Conservation (phyloP, 305 asterid species). For the Rubia peregrina region DNA sequence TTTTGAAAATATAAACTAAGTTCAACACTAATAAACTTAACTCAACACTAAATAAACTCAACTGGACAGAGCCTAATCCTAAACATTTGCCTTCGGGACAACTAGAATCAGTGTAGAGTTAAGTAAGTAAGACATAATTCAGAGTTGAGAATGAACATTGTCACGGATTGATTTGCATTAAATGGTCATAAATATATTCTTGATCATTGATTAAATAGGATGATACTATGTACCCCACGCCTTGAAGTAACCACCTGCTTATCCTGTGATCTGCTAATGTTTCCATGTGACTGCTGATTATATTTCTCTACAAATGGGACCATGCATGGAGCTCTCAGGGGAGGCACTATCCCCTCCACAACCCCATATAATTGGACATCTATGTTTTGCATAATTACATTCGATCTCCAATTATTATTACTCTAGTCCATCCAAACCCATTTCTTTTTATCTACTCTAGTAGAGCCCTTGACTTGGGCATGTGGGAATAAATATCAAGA, state of each 20-base stretch:
- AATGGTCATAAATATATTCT: conserved; percentile 3
- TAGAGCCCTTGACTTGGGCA: no score
- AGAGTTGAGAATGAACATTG: not conserved
- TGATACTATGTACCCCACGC: not conserved
- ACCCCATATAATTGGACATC: not conserved
- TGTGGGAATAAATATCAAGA: no score
- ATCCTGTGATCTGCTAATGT: conserved; percentile 27
- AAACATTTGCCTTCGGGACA: no score
- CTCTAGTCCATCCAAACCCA: no score
- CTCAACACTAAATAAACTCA: no score
- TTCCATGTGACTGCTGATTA: conserved; percentile 47
- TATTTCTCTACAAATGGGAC: conserved; percentile 35
- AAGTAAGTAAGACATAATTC: no score
- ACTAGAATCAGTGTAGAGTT: no score
- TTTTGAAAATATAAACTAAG: no score
- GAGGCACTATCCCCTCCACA: conserved; percentile 19
- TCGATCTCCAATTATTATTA: not conserved
- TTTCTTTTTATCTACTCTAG: no score
- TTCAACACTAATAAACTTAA: no score
- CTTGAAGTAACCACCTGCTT: conserved; percentile 18
- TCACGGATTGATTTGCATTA: not conserved
- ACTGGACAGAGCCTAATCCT: no score
- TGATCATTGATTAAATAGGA: not conserved
- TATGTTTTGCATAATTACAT: not conserved
- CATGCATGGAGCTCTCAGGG: conserved; percentile 17